Conservation (phyloP, 164 flowering plant species). For the Tetracentron sinense region DNA sequence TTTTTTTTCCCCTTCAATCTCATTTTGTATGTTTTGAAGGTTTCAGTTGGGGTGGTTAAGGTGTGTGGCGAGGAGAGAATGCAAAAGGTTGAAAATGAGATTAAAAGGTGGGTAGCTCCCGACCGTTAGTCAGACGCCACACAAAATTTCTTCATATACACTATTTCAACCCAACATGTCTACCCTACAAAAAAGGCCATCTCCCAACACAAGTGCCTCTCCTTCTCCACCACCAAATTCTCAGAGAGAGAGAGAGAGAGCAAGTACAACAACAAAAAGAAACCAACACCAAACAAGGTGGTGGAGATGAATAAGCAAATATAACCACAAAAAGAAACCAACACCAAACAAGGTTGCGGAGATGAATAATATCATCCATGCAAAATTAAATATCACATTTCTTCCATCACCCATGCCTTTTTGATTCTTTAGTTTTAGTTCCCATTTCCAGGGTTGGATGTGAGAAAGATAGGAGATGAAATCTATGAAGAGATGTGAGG, state of each 20-base stretch:
- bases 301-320: background rate
- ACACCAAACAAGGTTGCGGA: background rate
- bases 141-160: constrained; percentile 15
- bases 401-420: background rate
- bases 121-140: constrained; percentile 22
- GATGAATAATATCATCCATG: background rate
- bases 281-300: constrained; percentile 1
- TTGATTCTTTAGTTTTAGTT: background rate
- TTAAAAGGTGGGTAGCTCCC: too few relatives aligned
- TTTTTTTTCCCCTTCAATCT: too few relatives aligned
- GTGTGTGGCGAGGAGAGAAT: too few relatives aligned
- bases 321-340: background rate
- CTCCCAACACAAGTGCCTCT: constrained; percentile 29
- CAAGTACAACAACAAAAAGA: background rate
- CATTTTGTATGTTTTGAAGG: too few relatives aligned
- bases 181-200: constrained; percentile 29
- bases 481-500: constrained; percentile 9
- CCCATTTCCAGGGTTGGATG: background rate
- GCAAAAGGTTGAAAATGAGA: too few relatives aligned
- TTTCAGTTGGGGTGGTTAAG: too few relatives aligned
- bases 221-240: constrained; percentile 14
- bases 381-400: background rate
- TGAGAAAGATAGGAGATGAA: background rate
- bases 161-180: constrained; percentile 26
- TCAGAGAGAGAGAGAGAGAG: background rate